Base-by-base conservation (phyloP, 306 rosid species). In the Vachellia pachyceras region DNA sequence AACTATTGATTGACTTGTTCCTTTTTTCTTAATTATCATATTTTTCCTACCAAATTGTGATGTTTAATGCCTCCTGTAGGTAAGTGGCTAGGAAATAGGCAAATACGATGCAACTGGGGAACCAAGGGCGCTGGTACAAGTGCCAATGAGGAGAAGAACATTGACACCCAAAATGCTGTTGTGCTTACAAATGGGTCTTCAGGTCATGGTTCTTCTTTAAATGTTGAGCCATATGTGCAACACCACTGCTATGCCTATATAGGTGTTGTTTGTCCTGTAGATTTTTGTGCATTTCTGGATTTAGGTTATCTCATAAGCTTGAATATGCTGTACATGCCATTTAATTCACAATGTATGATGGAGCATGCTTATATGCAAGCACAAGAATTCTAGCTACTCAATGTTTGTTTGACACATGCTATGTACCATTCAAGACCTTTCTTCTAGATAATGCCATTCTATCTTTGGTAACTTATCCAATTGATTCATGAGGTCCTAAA, bases 61-160 rank as follows among this genome's bases (percentile, higher is more conserved):
- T 61, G 33, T 79, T 85, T 72, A 61, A 40, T 77, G 74, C 18
- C 69, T 75, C 64, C 35, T 77, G 61, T 23, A 89, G 92, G 90
- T 67, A 89, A 89, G 82, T 89, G 92, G 92, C 87, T 89, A 73
- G 92, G 92, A 58, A 89, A 86, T 80, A 89, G 92, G 81, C 90
- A 89, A 81, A 89, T 89, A 82, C 72, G 92, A 58, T 89, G 90
- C 87, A 89, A 89, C 75, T 86, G 92, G 92, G 92, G 90, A 66
- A 84, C 92, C 44, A 89, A 89, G 84, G 90, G 92, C 49, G 87
- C 88, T 82, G 82, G 87, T 84, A 58, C 65, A 23, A 87, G 86
- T 81, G 70, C 87, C 49, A 86, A 5, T 72, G 92, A 89, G 69
- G 92, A 89, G 71, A 86, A 58, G 74, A 86, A 50, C 80, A 84